Base-by-base conservation (phyloP, 768 basidiomycete species). In the Kockovaella imperatae region DNA sequence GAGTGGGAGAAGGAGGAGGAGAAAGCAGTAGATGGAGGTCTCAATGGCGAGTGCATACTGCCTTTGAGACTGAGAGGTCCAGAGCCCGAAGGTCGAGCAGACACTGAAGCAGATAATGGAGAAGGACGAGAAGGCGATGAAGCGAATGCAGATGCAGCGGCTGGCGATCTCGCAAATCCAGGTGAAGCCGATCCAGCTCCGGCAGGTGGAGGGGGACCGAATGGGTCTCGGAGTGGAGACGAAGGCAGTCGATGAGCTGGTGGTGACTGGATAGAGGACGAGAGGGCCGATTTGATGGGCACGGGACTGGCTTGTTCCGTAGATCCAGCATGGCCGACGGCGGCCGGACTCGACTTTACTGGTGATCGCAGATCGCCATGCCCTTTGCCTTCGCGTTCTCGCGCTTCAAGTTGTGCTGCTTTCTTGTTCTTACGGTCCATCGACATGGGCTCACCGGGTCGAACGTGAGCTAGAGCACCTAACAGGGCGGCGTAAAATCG, bases 381-480 rank as follows among this genome's bases (percentile, higher is more conserved):
- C 8, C 14, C 18, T 15, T 45, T 34, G 49, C 47, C 29, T 20
- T 57, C 53, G n/a, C 50, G 45, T 45, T 45, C 60, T 36, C 49
- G 54, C 30, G 50, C 49, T 59, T 60, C 60, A 20, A 56, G 57
- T 44, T 72, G 72, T 1, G 69, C 68, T 0, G 61, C 69, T n/a
- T 70, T 70, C 59, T 96, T 96, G 75, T 97, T 96, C 78, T 95
- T 93, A 59, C 90, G 76, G 65, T 97, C 93, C 87, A 93, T 91
- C 5, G 83, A 79, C 81, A 91, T 84, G 64, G 78, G 83, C 74
- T 97, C 89, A 7, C 91, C 93, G 1, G 93, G 93, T 6, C 90
- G 77, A 45, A 99, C 77, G 68, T 97, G 93, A 0, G 90, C 90
- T 31, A 97, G 80, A 3, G 93, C 93, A 60, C 93, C 69, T 96